Evolutionary conservation across 83 land plant genomes (phyloP).

Genomic region (Picea mariana): DNA sequence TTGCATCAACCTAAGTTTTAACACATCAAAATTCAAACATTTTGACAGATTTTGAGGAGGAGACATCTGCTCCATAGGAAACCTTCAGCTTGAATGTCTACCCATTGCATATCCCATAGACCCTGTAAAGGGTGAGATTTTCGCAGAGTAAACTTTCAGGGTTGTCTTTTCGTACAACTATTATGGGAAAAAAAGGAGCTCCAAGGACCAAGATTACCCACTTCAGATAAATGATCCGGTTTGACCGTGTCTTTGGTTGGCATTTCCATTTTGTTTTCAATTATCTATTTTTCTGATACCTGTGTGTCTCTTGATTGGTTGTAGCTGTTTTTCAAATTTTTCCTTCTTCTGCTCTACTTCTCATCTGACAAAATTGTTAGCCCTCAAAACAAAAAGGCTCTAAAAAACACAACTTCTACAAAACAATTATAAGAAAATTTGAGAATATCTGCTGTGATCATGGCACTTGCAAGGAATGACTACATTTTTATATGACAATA

Average conservation of each 20-base stretch:
- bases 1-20: neutral
- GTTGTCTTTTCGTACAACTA: neutral
- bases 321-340: neutral
- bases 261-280: neutral
- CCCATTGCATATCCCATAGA: neutral
- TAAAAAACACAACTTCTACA: neutral
- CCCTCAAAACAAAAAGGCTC: neutral
- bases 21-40: neutral
- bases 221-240: neutral
- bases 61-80: neutral
- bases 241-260: neutral
- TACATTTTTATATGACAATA: too few relatives aligned
- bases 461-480: too few relatives aligned
- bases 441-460: too few relatives aligned
- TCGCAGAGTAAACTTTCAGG: neutral
- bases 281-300: too few relatives aligned
- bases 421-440: too few relatives aligned
- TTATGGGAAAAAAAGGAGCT: neutral
- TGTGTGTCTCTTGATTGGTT: neutral
- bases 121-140: neutral
- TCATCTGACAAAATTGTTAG: neutral
- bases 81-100: neutral
- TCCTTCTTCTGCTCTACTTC: neutral
- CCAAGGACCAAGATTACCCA: neutral
- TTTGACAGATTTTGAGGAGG: neutral